phyloP scores from a whole-genome alignment of 192 early-diverging fungal genomes.

The Backusella circina region DNA sequence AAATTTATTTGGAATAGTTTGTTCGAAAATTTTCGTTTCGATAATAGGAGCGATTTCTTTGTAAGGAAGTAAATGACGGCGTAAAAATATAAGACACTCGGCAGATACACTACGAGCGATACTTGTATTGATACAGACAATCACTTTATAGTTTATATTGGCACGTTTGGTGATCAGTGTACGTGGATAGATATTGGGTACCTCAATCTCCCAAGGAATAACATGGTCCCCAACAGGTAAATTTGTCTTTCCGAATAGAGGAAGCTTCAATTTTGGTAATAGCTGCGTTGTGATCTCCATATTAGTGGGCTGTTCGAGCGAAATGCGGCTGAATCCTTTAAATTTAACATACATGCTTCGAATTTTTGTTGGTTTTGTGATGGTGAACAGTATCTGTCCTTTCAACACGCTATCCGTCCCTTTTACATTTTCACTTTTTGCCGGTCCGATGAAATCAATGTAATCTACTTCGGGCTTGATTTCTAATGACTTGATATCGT shows the following conservation, averaged over 20 bases:
- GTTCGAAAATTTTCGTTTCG: conserved; percentile 21
- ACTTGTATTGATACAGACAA: conserved; percentile 13
- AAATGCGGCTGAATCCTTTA: conserved; percentile 27
- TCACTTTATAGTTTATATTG: conserved; percentile 14
- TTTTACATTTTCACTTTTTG: conserved; percentile 1
- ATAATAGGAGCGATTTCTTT: conserved; percentile 18
- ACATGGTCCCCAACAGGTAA: conserved; percentile 20
- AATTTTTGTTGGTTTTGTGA: conserved; percentile 28
- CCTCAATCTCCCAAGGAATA: conserved; percentile 29
- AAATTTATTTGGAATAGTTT: conserved; percentile 26
- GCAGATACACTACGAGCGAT: conserved; percentile 20
- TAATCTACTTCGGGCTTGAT: conserved; percentile 24
- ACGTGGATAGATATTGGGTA: conserved; percentile 27
- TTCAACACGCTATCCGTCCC: conserved; percentile 10
- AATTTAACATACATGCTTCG: conserved; percentile 32
- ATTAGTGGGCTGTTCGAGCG: background rate
- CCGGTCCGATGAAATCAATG: conserved; percentile 26
- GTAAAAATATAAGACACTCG: conserved; percentile 18
- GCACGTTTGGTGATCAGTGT: conserved; percentile 20
- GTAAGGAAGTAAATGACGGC: conserved; percentile 19
- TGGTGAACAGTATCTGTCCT: conserved; percentile 16
- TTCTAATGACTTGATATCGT: conserved; percentile 21
- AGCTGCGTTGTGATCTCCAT: background rate
- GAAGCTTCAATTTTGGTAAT: conserved; percentile 22
- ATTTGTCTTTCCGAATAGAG: conserved; percentile 12